phyloP scores from a whole-genome alignment of 805 yeast species.

The Saccharomycopsis fodiens region DNA sequence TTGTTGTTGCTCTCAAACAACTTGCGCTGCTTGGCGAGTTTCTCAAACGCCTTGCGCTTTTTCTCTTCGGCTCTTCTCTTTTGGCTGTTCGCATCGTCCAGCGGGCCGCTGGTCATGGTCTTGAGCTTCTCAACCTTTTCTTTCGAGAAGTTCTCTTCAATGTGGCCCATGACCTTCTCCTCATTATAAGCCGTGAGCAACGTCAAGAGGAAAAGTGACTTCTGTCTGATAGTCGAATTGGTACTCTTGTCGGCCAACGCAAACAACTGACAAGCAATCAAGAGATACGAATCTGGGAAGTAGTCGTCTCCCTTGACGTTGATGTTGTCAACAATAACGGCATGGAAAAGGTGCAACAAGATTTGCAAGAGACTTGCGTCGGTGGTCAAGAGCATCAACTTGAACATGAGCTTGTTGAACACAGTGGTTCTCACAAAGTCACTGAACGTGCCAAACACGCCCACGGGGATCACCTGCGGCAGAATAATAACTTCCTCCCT shows the following conservation, averaged over 20 bases:
- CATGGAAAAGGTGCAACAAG: slow-evolving; percentile 63
- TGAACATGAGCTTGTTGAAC: slow-evolving; percentile 1
- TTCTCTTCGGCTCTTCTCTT: slow-evolving; percentile 11
- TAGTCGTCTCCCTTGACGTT: slow-evolving; percentile 32
- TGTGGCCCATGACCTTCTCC: neutral
- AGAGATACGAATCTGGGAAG: slow-evolving; percentile 38
- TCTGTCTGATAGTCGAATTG: neutral
- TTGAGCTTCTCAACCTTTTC: neutral
- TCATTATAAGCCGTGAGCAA: neutral
- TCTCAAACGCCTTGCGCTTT: slow-evolving; percentile 17
- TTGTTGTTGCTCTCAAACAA: slow-evolving; percentile 9
- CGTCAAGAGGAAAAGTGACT: neutral
- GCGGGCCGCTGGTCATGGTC: neutral
- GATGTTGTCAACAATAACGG: slow-evolving; percentile 47
- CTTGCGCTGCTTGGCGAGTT: slow-evolving; percentile 15
- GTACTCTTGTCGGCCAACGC: neutral
- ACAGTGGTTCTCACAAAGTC: slow-evolving; percentile 20
- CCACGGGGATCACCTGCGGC: slow-evolving; percentile 16
- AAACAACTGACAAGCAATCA: slow-evolving; percentile 25
- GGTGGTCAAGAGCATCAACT: slow-evolving; percentile 27
- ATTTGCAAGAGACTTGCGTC: slow-evolving; percentile 52
- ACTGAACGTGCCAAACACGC: slow-evolving; percentile 20
- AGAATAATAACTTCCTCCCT: slow-evolving; percentile 14
- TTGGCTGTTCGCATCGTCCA: slow-evolving; percentile 9
- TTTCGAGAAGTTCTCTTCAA: neutral